These are phyloP conservation scores for Microdochium nivale DNA, from an alignment of 2,329 filamentous ascomycete genomes.

Conservation along the genomic window DNA sequence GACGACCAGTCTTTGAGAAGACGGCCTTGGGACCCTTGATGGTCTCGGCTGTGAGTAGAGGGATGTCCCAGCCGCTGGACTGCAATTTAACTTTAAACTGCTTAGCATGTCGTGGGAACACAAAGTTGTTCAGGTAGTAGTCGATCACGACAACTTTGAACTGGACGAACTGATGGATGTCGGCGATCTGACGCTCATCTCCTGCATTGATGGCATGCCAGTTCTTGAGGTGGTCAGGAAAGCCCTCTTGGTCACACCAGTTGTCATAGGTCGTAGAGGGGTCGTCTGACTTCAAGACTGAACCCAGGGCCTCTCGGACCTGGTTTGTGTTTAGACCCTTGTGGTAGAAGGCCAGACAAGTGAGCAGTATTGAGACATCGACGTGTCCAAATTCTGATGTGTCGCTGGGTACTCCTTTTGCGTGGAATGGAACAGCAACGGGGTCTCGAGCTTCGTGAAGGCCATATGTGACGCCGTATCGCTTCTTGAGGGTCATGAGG, in stretches of 20 bases:
- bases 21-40: slow-evolving; percentile 1
- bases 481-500: slow-evolving; percentile 48
- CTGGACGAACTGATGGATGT: slow-evolving; percentile 41
- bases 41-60: slow-evolving; percentile 26
- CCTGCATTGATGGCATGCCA: slow-evolving; percentile 53
- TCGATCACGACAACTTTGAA: slow-evolving; percentile 44
- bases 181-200: slow-evolving; percentile 38
- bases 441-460: slow-evolving; percentile 44
- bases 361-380: slow-evolving; percentile 47
- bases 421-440: slow-evolving; percentile 58
- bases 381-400: slow-evolving; percentile 62
- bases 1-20: slow-evolving; percentile 10
- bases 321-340: slow-evolving; percentile 41
- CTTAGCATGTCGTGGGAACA: slow-evolving; percentile 57
- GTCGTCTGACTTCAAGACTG: slow-evolving; percentile 46
- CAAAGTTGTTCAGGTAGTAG: slow-evolving; percentile 53
- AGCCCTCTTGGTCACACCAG: slow-evolving; percentile 29
- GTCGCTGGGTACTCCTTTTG: slow-evolving; percentile 55
- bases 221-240: slow-evolving; percentile 37
- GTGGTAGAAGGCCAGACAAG: slow-evolving; percentile 61
- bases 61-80: slow-evolving; percentile 60
- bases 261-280: slow-evolving; percentile 46
- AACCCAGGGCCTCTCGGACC: slow-evolving; percentile 37
- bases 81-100: slow-evolving; percentile 56
- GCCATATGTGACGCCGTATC: slow-evolving; percentile 61